A percentile compares a stretch with the other conserved stretches of the same genome.
phyloP scores from a whole-genome alignment of 352 stramenopile species.

The Phytophthora melonis region DNA sequence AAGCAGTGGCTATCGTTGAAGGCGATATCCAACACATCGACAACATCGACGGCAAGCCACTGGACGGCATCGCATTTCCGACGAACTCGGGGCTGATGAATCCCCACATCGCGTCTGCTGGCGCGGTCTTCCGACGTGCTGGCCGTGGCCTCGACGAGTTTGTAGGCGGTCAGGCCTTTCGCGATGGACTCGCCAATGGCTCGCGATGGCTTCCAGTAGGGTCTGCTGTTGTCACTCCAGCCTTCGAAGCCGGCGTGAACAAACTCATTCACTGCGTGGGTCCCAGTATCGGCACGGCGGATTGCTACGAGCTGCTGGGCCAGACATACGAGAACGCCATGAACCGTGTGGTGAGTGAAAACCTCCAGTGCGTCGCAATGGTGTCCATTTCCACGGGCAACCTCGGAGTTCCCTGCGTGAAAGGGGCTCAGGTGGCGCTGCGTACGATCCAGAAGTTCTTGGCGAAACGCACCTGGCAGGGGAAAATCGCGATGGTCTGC shows the following conservation, averaged over 20 bases:
- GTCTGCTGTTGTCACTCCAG: conserved; percentile 48
- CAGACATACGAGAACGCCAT: conserved; percentile 40
- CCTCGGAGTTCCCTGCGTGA: conserved; percentile 41
- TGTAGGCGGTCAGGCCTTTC: conserved; percentile 37
- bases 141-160: conserved; percentile 43
- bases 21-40: conserved; percentile 42
- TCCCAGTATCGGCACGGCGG: conserved; percentile 29
- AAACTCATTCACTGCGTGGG: conserved; percentile 63
- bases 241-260: conserved; percentile 47
- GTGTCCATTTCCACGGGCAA: conserved; percentile 47
- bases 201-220: neutral
- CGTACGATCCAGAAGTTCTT: conserved; percentile 52
- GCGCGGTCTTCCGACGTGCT: conserved; percentile 51
- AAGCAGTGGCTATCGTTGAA: conserved; percentile 32
- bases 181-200: conserved; percentile 17
- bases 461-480: conserved; percentile 42
- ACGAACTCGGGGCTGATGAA: conserved; percentile 46
- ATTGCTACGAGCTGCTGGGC: conserved; percentile 27
- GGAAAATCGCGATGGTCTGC: conserved; percentile 51
- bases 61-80: conserved; percentile 65
- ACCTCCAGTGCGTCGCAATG: conserved; percentile 50
- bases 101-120: conserved; percentile 46
- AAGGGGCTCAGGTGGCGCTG: conserved; percentile 43
- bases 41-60: conserved; percentile 26
- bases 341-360: conserved; percentile 34